These are phyloP conservation scores for Fusarium keratoplasticum DNA, from an alignment of 2,329 filamentous ascomycete genomes.

Conservation along the genomic window DNA sequence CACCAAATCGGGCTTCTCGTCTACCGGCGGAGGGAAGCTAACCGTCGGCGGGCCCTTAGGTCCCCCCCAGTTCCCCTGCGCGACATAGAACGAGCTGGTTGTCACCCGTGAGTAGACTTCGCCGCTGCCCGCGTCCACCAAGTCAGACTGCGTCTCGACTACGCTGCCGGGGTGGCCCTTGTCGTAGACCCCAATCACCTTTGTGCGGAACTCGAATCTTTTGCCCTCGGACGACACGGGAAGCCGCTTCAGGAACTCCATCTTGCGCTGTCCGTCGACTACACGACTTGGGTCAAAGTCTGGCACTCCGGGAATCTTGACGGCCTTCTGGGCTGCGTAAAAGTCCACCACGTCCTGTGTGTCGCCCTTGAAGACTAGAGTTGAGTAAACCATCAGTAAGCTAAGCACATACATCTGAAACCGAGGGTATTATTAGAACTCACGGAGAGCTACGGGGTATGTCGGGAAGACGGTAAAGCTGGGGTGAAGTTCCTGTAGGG, in stretches of 20 bases:
- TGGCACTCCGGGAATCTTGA: constrained; percentile 80
- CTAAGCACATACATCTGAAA: constrained; percentile 63
- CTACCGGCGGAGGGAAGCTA: constrained; percentile 80
- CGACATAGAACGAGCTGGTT: constrained; percentile 82
- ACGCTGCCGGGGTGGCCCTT: constrained; percentile 88
- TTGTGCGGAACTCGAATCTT: constrained; percentile 80
- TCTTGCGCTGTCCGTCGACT: constrained; percentile 85
- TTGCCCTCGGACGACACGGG: constrained; percentile 77
- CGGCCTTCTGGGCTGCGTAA: constrained; percentile 75
- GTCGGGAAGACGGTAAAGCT: constrained; percentile 90
- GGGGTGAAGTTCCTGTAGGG: constrained; percentile 81
- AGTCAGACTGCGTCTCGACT: constrained; percentile 80
- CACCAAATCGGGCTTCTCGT: constrained; percentile 77
- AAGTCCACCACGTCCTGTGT: constrained; percentile 57
- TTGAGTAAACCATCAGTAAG: neutral
- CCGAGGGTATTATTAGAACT: constrained; percentile 43
- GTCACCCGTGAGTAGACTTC: constrained; percentile 79
- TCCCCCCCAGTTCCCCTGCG: constrained; percentile 85
- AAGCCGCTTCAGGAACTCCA: constrained; percentile 81
- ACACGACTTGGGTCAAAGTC: constrained; percentile 79
- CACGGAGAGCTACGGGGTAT: constrained; percentile 84
- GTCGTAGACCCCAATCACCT: constrained; percentile 88
- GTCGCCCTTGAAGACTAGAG: neutral
- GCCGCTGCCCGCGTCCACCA: constrained; percentile 76
- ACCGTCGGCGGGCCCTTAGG: constrained; percentile 87